phyloP scores from a whole-genome alignment of 2,329 filamentous ascomycete genomes.

The Apiospora malaysiana region DNA sequence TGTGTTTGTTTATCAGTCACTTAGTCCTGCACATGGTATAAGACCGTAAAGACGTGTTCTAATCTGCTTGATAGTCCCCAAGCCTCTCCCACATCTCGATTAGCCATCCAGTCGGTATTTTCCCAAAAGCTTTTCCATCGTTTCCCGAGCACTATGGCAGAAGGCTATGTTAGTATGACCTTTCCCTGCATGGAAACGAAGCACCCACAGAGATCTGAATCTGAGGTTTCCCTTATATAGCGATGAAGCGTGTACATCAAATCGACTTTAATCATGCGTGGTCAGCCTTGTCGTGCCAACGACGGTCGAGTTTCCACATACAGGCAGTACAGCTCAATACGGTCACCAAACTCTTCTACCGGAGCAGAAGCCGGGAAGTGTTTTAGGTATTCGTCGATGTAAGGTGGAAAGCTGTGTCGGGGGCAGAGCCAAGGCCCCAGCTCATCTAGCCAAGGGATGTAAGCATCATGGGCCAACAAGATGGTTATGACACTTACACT shows the following conservation, averaged over 20 bases:
- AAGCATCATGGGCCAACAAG: background rate
- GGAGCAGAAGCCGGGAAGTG: slow-evolving; percentile 28
- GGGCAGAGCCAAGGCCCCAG: slow-evolving; percentile 26
- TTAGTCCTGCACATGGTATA: too few species aligned
- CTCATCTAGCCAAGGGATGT: slow-evolving; percentile 23
- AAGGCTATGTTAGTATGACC: background rate
- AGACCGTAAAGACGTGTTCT: too few species aligned
- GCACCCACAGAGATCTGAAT: slow-evolving; percentile 17
- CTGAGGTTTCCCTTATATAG: background rate
- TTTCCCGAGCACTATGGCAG: background rate
- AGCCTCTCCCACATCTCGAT: too few species aligned
- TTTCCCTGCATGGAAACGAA: accelerated
- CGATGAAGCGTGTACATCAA: background rate
- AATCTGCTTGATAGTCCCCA: too few species aligned
- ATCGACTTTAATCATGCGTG: background rate
- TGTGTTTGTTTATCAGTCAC: too few species aligned
- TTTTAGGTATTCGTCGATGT: slow-evolving; percentile 20
- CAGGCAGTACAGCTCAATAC: slow-evolving; percentile 30
- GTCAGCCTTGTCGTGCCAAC: background rate
- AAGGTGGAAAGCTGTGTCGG: slow-evolving; percentile 20
- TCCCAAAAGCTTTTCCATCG: background rate
- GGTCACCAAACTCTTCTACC: slow-evolving; percentile 29
- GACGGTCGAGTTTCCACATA: background rate
- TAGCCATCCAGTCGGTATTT: background rate
- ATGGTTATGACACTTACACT: slow-evolving; percentile 25